Evolutionary conservation across 2,329 filamentous ascomycete species (phyloP).

Genomic region (Colletotrichum theobromicola): DNA sequence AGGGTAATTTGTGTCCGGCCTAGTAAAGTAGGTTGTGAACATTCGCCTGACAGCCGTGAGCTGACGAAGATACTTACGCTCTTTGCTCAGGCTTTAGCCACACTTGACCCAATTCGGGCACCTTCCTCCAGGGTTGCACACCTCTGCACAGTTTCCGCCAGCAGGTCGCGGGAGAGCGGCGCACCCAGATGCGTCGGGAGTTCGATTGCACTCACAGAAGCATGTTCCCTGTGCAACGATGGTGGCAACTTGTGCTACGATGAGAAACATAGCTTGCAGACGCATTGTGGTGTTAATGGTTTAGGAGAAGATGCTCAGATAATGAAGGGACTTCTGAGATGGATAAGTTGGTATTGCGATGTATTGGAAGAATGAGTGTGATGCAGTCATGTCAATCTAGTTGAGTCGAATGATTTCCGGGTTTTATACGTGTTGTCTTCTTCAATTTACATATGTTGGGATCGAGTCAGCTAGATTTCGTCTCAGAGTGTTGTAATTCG

Average conservation of each 20-base stretch:
- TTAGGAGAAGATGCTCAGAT: neutral
- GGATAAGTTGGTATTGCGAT: neutral
- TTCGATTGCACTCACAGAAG: neutral
- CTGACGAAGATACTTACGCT: neutral
- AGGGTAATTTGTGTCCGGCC: neutral
- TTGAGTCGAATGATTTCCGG: neutral
- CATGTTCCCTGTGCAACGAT: neutral
- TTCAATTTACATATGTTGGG: neutral
- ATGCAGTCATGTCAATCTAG: neutral
- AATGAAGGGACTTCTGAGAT: neutral
- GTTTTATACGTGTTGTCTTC: neutral
- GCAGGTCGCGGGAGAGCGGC: neutral
- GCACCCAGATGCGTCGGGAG: neutral
- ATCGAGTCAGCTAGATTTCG: neutral
- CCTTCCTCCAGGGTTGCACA: neutral
- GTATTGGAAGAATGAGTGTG: neutral
- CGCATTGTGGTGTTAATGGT: neutral
- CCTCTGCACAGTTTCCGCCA: neutral
- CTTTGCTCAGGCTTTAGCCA: rapidly evolving
- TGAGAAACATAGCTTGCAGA: neutral
- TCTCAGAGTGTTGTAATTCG: neutral
- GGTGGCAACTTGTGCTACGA: neutral
- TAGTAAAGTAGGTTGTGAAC: too few species aligned
- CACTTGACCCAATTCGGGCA: neutral
- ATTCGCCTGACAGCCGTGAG: neutral